Percentiles rank a stretch among this genome's conserved stretches.
Evolutionary conservation across 164 flowering plant genomes (phyloP).

Genomic region (Sextonia rubra): DNA sequence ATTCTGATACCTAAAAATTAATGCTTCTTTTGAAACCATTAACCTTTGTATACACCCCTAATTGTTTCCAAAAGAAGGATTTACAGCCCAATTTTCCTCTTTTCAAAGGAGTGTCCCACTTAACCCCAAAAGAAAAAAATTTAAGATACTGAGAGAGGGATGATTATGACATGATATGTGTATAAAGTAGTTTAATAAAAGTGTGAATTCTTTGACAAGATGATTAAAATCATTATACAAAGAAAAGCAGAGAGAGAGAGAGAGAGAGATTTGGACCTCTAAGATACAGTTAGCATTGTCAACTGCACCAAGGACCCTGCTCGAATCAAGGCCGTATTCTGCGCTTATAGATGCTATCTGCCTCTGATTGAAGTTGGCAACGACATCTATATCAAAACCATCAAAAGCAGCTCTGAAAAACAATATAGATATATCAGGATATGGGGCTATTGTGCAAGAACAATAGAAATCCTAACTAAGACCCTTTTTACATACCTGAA

Average conservation of each 20-base stretch:
- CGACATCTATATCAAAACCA: slow-evolving; percentile 65
- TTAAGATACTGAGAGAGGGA: neutral
- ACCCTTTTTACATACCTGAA: slow-evolving; percentile 40
- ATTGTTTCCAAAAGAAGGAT: too few relatives aligned
- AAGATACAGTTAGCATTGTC: slow-evolving; percentile 77
- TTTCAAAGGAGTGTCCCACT: neutral
- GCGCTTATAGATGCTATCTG: slow-evolving; percentile 47
- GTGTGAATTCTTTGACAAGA: neutral
- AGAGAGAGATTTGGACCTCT: slow-evolving; percentile 40
- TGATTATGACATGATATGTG: neutral
- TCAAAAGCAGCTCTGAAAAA: slow-evolving; percentile 68
- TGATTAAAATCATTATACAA: neutral
- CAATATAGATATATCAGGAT: neutral
- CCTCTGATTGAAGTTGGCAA: slow-evolving; percentile 56
- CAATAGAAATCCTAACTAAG: neutral
- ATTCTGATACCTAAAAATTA: too few relatives aligned
- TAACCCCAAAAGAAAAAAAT: neutral
- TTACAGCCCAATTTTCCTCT: too few relatives aligned
- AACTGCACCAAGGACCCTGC: slow-evolving; percentile 65
- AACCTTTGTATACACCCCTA: too few relatives aligned
- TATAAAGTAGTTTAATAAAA: neutral
- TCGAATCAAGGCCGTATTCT: slow-evolving; percentile 52
- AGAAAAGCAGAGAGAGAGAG: neutral
- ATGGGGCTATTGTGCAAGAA: neutral
- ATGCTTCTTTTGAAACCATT: too few relatives aligned